phyloP scores from a whole-genome alignment of 2,329 filamentous ascomycete genomes.

The Sporothrix sp. region DNA sequence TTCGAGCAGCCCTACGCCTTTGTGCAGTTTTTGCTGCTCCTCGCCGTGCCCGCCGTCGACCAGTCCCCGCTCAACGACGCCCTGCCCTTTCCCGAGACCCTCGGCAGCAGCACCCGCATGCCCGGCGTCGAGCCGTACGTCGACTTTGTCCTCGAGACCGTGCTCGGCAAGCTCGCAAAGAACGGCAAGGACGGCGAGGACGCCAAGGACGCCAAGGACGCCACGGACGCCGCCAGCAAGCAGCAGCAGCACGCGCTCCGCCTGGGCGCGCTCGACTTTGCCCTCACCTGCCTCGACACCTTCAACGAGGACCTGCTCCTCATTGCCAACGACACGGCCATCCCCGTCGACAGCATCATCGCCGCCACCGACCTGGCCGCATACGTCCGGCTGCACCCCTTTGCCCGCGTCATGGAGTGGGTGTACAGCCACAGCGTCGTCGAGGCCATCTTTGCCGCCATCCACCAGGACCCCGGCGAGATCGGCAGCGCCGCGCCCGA shows the following conservation, averaged over 20 bases:
- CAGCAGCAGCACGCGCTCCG: constrained; percentile 63
- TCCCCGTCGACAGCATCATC: constrained; percentile 67
- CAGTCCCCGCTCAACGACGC: constrained; percentile 58
- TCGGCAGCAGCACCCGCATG: constrained; percentile 64
- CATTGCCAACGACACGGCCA: constrained; percentile 67
- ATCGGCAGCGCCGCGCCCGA: constrained; percentile 64
- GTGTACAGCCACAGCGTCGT: constrained; percentile 90
- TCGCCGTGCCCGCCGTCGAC: constrained; percentile 57
- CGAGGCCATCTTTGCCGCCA: constrained; percentile 63
- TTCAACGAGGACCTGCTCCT: constrained; percentile 94
- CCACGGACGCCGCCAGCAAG: no score
- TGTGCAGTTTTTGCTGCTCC: constrained; percentile 61
- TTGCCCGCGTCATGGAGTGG: constrained; percentile 94
- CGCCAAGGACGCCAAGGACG: no score
- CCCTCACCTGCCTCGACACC: constrained; percentile 63
- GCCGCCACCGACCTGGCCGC: constrained; percentile 61
- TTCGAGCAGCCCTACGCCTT: constrained; percentile 85
- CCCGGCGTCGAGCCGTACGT: constrained; percentile 87
- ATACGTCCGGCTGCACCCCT: constrained; percentile 85
- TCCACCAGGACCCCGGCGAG: constrained; percentile 65
- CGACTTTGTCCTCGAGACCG: constrained; percentile 76
- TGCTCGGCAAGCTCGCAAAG: constrained; percentile 57
- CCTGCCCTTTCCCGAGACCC: constrained; percentile 75
- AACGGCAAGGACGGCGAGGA: constrained; percentile 1
- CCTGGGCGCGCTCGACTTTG: constrained; percentile 75